These are phyloP conservation scores for Ceratocystis ficicola DNA, from an alignment of 2,329 filamentous ascomycete species.

Conservation along the genomic window DNA sequence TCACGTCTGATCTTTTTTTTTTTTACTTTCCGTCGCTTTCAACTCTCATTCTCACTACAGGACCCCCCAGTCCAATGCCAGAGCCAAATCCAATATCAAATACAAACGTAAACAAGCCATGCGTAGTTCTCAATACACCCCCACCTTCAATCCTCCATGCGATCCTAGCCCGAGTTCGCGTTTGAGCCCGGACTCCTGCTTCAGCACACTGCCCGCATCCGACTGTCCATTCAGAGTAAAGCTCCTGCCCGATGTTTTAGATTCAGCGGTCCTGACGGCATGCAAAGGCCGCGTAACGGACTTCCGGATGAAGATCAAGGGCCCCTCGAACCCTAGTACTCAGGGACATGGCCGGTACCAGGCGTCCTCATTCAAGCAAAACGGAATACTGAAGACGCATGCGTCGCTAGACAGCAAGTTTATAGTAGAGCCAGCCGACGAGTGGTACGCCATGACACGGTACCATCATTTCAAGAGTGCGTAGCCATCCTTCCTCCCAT, in stretches of 20 bases:
- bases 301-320: neutral
- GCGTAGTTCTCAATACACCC: neutral
- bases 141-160: neutral
- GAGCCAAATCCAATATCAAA: neutral
- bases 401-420: conserved; percentile 16
- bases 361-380: conserved; percentile 11
- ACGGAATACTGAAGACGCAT: conserved; percentile 9
- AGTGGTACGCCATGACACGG: conserved; percentile 20
- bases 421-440: conserved; percentile 16
- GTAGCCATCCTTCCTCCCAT: neutral
- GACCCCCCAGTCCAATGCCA: neutral
- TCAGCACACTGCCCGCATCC: neutral
- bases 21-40: neutral
- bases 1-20: neutral
- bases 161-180: neutral
- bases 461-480: conserved; percentile 17
- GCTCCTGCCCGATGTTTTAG: conserved; percentile 3
- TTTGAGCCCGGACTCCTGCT: neutral
- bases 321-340: neutral
- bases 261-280: neutral
- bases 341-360: conserved; percentile 7
- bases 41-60: neutral
- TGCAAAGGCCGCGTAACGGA: conserved; percentile 2
- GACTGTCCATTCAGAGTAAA: neutral
- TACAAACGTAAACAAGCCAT: neutral